Evolutionary conservation across 768 basidiomycete genomes (phyloP), one percentile per base, ranked within the genome.

Genomic region (Leccinum rimulosum): DNA sequence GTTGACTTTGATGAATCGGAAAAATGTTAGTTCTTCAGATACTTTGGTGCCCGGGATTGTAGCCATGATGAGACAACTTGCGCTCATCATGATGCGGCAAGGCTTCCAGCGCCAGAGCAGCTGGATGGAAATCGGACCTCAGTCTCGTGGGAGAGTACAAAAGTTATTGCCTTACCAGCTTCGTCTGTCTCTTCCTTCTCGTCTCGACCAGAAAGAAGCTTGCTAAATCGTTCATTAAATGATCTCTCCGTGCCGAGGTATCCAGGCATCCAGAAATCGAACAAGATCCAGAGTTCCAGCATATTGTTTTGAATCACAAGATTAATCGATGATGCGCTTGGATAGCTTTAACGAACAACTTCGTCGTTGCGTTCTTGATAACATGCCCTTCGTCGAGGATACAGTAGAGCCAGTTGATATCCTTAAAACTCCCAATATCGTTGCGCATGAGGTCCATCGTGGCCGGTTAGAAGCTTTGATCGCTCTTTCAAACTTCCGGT

Each of bases 231-330:
- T 58, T 98, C 95, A 66, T 93, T 96, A 79, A 99, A 99, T 2
- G 88, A 89, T 14, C 87, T 73, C 73, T 98, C 97, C 11, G 90
- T 94, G n/a, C 97, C 97, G 54, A 99, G 77, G 77, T 98, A 98
- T 4, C 97, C 97, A 14, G 97, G 97, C 97, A 99, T 99, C 64
- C 98, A 77, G 77, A 98, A 99, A 75, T 99, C 97, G 73, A 99
- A 99, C 48, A 99, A 77, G 74, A 93, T 97, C 97, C 97, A 99
- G 2, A 99, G 77, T 71, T 99, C 97, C 52, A 99, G 79, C 2
- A 99, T 95, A 70, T 99, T 98, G 72, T 99, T 99, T 75, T 99
- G 97, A 58, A 99, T 98, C 0, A 97, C 2, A 99, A 79, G 68
- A 99, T 91, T 19, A 99, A 80, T 25, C 97, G 88, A 75, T 99